A percentile compares a stretch with the other conserved stretches of the same genome.
Conservation (phyloP, 1,284 basidiomycete genomes). For the Trametes sp. region DNA sequence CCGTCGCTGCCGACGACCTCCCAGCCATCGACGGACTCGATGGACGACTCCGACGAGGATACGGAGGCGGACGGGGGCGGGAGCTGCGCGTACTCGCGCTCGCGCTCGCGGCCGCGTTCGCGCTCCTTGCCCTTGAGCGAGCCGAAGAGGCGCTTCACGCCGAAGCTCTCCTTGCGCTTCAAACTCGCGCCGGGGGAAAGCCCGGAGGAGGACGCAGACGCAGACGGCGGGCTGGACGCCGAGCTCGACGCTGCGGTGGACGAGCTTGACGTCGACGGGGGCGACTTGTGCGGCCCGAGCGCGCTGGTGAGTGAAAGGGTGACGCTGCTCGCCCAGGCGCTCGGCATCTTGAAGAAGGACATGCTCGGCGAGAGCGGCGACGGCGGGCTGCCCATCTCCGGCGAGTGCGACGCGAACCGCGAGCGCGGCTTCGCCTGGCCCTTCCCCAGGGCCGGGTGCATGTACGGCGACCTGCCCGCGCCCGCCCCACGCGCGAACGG, state of each 20-base stretch:
- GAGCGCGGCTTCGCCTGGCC: conserved; percentile 12
- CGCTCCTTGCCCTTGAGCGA: conserved; percentile 43
- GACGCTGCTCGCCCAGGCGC: conserved; percentile 38
- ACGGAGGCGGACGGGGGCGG: conserved; percentile 1
- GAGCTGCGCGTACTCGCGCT: conserved; percentile 20
- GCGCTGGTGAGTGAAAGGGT: conserved; percentile 36
- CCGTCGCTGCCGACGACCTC: conserved; percentile 22
- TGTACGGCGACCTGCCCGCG: conserved; percentile 27
- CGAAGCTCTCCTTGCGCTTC: conserved; percentile 42
- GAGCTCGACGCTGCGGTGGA: neutral
- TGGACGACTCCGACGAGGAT: conserved; percentile 25
- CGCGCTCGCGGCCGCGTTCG: conserved; percentile 23
- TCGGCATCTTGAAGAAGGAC: conserved; percentile 32
- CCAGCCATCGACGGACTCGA: conserved; percentile 28
- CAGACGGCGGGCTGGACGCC: neutral
- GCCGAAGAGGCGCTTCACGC: conserved; percentile 41
- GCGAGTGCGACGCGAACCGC: conserved; percentile 16
- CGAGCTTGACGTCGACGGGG: conserved; percentile 11
- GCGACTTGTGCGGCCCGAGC: conserved; percentile 30
- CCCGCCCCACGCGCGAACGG: conserved; percentile 5
- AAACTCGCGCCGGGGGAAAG: conserved; percentile 4
- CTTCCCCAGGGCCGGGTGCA: conserved; percentile 15
- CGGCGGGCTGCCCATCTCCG: conserved; percentile 29
- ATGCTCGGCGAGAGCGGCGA: conserved; percentile 34
- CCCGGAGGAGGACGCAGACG: neutral